phyloP scores from a whole-genome alignment of 139 green algal genomes.

The Spirogloea muscicola region DNA sequence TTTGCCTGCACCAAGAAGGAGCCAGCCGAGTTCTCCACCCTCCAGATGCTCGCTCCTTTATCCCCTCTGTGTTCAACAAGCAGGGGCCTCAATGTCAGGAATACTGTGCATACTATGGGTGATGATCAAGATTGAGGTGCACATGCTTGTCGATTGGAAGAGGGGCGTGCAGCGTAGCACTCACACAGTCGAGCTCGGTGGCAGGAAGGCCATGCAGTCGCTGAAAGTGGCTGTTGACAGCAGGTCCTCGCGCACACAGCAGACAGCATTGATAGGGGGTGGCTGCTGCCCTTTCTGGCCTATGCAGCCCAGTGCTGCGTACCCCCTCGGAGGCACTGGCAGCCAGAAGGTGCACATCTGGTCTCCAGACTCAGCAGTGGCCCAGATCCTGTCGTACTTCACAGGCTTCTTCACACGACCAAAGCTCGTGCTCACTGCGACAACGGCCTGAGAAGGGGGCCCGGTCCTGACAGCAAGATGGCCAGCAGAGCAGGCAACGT shows the following conservation, averaged over 20 bases:
- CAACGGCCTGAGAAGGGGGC: constrained; percentile 23
- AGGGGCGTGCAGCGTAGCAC: neutral
- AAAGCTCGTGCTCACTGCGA: constrained; percentile 73
- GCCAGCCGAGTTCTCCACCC: constrained; percentile 33
- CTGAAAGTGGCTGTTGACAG: constrained; percentile 9
- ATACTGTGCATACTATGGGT: no score
- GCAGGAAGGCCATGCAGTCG: constrained; percentile 32
- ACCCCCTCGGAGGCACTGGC: constrained; percentile 61
- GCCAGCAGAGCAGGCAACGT: no score
- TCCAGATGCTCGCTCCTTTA: constrained; percentile 20
- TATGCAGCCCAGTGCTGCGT: constrained; percentile 72
- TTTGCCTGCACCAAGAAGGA: constrained; percentile 19
- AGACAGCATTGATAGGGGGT: constrained; percentile 3
- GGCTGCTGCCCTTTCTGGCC: constrained; percentile 31
- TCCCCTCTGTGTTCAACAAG: no score
- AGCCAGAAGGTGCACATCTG: constrained; percentile 58
- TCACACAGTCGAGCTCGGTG: no score
- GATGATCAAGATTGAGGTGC: no score
- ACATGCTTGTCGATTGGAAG: no score
- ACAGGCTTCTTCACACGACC: constrained; percentile 67
- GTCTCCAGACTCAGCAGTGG: no score
- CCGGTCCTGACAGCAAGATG: no score
- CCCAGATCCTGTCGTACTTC: no score
- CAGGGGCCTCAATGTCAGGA: no score
- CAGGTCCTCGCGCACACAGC: constrained; percentile 20